These are phyloP conservation scores for Populus davidiana DNA, from an alignment of 345 rosid species.

Conservation along the genomic window DNA sequence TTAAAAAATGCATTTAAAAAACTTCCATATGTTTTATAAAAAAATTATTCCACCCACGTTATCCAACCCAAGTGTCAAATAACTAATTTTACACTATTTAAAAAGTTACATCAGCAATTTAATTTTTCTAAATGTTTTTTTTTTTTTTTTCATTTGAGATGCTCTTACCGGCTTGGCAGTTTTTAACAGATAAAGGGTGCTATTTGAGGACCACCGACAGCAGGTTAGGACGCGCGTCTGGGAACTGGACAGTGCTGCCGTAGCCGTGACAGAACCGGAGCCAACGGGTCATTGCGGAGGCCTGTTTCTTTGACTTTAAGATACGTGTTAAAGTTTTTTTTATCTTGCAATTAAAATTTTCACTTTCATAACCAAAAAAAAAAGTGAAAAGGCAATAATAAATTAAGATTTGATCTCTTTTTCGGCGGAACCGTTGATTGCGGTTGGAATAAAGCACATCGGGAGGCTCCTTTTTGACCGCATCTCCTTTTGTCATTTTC, in stretches of 20 bases:
- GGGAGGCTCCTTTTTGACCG: conserved; percentile 54
- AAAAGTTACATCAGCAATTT: too few relatives aligned
- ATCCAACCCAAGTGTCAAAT: too few relatives aligned
- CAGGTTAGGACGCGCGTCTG: conserved; percentile 4
- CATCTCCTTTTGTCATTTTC: conserved; percentile 32
- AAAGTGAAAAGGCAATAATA: background rate
- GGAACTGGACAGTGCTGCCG: conserved; percentile 15
- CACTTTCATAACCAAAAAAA: background rate
- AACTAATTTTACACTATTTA: too few relatives aligned
- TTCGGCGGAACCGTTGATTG: conserved; percentile 88
- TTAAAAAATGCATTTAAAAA: too few relatives aligned
- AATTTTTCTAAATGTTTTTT: too few relatives aligned
- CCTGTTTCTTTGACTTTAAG: conserved; percentile 46
- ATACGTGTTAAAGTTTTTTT: conserved; percentile 26
- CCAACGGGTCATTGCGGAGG: conserved; percentile 47
- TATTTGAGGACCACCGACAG: conserved; percentile 10
- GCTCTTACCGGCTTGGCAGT: background rate
- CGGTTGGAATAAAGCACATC: conserved; percentile 75
- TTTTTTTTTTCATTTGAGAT: too few relatives aligned
- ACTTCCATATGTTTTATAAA: too few relatives aligned
- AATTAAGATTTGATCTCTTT: conserved; percentile 23
- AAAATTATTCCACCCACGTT: too few relatives aligned
- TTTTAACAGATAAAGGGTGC: background rate
- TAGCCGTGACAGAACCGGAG: conserved; percentile 62
- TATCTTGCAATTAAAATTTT: background rate